phyloP scores from a whole-genome alignment of 2,329 filamentous ascomycete genomes.

The Colletotrichum tanaceti region DNA sequence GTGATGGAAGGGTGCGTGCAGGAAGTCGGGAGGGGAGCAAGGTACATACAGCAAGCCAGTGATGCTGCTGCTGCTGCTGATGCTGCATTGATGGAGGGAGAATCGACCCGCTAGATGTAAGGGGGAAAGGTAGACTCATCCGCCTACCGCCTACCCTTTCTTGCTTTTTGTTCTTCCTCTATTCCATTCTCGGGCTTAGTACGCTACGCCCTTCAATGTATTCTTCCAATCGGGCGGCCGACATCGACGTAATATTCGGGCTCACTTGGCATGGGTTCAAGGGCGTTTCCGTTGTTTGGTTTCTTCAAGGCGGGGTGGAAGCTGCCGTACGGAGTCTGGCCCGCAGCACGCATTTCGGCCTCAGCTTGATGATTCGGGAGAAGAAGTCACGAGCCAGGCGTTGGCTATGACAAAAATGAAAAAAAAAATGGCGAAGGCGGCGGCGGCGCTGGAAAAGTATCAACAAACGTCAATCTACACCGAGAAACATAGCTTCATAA shows the following conservation, averaged over 20 bases:
- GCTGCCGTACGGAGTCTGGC: conserved; percentile 4
- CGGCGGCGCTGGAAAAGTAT: conserved; percentile 17
- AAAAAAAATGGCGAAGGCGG: neutral
- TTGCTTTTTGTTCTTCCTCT: neutral
- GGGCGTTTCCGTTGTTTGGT: conserved; percentile 4
- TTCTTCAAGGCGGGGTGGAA: neutral
- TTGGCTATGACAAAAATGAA: conserved; percentile 5
- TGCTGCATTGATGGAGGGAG: conserved; percentile 5
- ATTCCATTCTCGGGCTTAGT: neutral
- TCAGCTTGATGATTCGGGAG: conserved; percentile 19
- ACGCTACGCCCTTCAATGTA: neutral
- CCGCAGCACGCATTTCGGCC: conserved; percentile 8
- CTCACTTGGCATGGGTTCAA: conserved; percentile 6
- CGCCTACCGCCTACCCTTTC: neutral
- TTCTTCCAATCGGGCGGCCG: neutral
- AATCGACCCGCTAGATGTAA: neutral
- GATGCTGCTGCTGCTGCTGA: conserved; percentile 13
- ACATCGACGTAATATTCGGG: conserved; percentile 3
- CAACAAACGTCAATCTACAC: neutral
- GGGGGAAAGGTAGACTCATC: conserved; percentile 1
- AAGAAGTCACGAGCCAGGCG: conserved; percentile 19
- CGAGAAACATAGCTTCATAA: conserved; percentile 1
- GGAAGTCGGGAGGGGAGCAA: conserved; percentile 10
- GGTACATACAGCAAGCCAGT: conserved; percentile 29
- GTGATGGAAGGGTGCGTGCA: conserved; percentile 36